Percentiles rank a stretch among this genome's conserved stretches.
Evolutionary conservation across 768 basidiomycete species (phyloP).

Genomic region (Tubosaeta sp.): DNA sequence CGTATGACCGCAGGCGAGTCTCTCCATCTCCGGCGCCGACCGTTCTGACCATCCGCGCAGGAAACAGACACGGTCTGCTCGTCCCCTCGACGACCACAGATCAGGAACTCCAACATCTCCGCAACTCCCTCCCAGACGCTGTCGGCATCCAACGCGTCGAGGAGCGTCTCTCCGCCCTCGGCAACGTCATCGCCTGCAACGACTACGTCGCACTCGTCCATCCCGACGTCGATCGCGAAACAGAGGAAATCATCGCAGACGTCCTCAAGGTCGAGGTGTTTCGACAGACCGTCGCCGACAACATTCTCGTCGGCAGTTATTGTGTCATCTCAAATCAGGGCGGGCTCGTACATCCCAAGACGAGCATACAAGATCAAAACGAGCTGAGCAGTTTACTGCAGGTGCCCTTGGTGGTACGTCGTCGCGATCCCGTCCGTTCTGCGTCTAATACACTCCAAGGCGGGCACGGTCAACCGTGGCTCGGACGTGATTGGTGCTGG

Average conservation of each 20-base stretch:
- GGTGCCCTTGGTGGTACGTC: slow-evolving; percentile 86
- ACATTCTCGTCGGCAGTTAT: slow-evolving; percentile 95
- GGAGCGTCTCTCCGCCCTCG: slow-evolving; percentile 93
- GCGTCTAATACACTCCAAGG: slow-evolving; percentile 41
- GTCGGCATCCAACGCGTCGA: slow-evolving; percentile 95
- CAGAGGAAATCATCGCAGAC: slow-evolving; percentile 99
- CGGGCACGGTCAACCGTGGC: slow-evolving; percentile 97
- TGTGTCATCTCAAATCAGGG: slow-evolving; percentile 96
- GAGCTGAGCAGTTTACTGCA: slow-evolving; percentile 93
- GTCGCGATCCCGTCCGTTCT: not conserved
- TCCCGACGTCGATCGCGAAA: slow-evolving; percentile 96
- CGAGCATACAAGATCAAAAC: slow-evolving; percentile 95
- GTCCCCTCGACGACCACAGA: slow-evolving; percentile 95
- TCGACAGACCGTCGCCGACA: slow-evolving; percentile 93
- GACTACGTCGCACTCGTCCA: slow-evolving; percentile 99
- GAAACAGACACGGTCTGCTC: slow-evolving; percentile 95
- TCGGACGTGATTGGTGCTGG: slow-evolving; percentile 98
- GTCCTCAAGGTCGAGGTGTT: slow-evolving; percentile 99
- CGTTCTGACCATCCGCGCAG: slow-evolving; percentile 22
- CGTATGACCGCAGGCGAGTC: slow-evolving; percentile 80
- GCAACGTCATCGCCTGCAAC: slow-evolving; percentile 98
- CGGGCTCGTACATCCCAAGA: slow-evolving; percentile 96
- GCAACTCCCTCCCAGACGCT: slow-evolving; percentile 90
- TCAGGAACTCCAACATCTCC: slow-evolving; percentile 96
- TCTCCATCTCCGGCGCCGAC: accelerated